phyloP scores from a whole-genome alignment of 345 rosid genomes.

The Sonneratia caseolaris region DNA sequence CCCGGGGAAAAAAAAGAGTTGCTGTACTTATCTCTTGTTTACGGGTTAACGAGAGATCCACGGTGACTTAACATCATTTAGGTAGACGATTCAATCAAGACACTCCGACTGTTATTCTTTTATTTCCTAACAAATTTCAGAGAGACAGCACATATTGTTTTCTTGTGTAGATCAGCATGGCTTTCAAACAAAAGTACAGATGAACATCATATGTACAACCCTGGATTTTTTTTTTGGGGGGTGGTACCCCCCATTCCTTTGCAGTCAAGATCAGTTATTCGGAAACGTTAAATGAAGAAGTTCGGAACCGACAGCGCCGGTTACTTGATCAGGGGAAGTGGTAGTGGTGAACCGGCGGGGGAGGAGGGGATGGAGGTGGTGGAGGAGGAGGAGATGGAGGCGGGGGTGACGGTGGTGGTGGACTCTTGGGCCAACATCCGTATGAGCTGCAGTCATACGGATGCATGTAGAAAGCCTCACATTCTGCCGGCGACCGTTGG shows the following conservation, averaged over 20 bases:
- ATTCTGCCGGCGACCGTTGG: conserved; percentile 53
- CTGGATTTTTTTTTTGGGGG: neutral
- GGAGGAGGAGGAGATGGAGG: conserved; percentile 4
- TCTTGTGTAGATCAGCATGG: no score
- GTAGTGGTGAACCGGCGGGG: conserved; percentile 2
- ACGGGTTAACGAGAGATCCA: no score
- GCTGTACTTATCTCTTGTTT: no score
- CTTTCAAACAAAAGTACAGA: no score
- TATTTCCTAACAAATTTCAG: no score
- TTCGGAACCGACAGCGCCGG: neutral
- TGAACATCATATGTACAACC: no score
- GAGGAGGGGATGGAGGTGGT: conserved; percentile 7
- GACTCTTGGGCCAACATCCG: conserved; percentile 38
- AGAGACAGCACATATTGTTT: no score
- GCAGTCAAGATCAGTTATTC: neutral
- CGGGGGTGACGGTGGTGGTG: conserved; percentile 19
- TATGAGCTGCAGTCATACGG: conserved; percentile 44
- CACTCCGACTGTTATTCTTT: no score
- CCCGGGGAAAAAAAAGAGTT: no score
- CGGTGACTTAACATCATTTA: no score
- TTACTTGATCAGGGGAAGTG: conserved; percentile 1
- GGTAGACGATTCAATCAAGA: no score
- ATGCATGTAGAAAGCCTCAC: conserved; percentile 42
- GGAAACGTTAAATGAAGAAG: neutral
- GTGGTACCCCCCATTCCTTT: neutral